Evolutionary conservation across 805 yeast species (phyloP), one percentile per base, ranked within the genome.

Genomic region (Wickerhamomyces bisporus): DNA sequence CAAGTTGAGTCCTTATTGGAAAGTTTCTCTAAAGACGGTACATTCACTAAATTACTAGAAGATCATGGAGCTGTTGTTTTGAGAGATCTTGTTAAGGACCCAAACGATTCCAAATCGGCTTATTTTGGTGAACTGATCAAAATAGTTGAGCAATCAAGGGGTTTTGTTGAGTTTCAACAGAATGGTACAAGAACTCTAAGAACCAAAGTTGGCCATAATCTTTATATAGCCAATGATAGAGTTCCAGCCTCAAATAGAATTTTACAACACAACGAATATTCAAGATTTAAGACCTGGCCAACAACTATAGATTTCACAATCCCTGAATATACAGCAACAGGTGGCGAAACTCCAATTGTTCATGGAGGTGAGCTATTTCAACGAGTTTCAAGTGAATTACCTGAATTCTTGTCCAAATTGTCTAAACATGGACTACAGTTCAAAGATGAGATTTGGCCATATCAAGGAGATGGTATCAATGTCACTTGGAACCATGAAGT

Each of bases 291-390:
- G 7, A 42, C 44, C 15, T 58, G 42, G 33, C 67, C 67, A 10
- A 41, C 47, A 1, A 56, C 42, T 6, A 39, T 57, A 24, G 48
- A 44, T 27, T 59, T 59, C 30, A 46, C 49, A 2, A 55, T 60
- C 30, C 20, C 35, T 10, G 47, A 44, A 19, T 45, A 40, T 27
- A 38, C 41, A 13, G 57, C 53, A 4, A 39, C 41, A 28, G 64
- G 63, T 10, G 66, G 66, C 17, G 61, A 50, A 31, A 61, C 65
- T 16, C 65, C 66, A 15, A 42, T 61, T 6, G 60, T 46, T 8
- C 64, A 61, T 39, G 63, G 62, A 5, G 60, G 55, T 6, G 66
- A 61, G 34, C 35, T 57, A 5, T 61, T 54, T 38, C 45, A 56
- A 3, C 29, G 20, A 3, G 26, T 59, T n/a, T 27, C 41, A 6